Conservation (phyloP, 441 rosid species). For the Capsella rubella region DNA sequence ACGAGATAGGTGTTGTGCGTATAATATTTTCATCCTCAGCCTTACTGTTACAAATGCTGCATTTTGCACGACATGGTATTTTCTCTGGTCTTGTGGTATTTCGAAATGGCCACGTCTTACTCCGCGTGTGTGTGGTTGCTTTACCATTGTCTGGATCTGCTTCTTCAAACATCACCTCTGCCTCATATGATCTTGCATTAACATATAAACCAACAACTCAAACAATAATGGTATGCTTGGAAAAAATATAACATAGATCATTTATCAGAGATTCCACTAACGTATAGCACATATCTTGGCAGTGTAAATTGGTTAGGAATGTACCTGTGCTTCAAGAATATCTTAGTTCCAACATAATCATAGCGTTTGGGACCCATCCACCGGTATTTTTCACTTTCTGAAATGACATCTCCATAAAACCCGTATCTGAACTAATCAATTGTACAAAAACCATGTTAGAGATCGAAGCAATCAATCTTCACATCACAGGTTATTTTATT, state of each 20-base stretch:
- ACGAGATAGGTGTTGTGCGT: conserved; percentile 45
- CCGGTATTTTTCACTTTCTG: conserved; percentile 92
- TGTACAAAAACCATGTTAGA: conserved; percentile 40
- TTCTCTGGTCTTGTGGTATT: conserved; percentile 60
- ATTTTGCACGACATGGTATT: conserved; percentile 69
- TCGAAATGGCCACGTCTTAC: conserved; percentile 47
- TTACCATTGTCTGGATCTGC: conserved; percentile 58
- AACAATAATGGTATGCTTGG: not conserved
- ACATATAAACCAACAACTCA: conserved; percentile 22
- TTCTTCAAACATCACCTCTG: conserved; percentile 79
- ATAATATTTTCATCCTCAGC: conserved; percentile 34
- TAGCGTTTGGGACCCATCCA: conserved; percentile 99
- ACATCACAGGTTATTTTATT: not conserved
- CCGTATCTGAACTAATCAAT: conserved; percentile 66
- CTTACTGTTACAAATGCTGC: conserved; percentile 62
- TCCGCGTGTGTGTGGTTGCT: conserved; percentile 43
- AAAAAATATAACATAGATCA: conserved; percentile 1
- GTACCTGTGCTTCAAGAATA: conserved; percentile 87
- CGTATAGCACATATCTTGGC: not conserved
- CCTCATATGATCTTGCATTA: conserved; percentile 74
- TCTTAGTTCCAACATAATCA: conserved; percentile 96
- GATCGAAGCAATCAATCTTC: conserved; percentile 2
- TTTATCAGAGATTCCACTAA: not conserved
- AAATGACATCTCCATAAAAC: conserved; percentile 94
- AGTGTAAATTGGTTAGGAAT: conserved; percentile 17